A percentile compares a stretch with the other conserved stretches of the same genome.
phyloP scores from a whole-genome alignment of 1,284 basidiomycete species.

The Chalciporus sp. region DNA sequence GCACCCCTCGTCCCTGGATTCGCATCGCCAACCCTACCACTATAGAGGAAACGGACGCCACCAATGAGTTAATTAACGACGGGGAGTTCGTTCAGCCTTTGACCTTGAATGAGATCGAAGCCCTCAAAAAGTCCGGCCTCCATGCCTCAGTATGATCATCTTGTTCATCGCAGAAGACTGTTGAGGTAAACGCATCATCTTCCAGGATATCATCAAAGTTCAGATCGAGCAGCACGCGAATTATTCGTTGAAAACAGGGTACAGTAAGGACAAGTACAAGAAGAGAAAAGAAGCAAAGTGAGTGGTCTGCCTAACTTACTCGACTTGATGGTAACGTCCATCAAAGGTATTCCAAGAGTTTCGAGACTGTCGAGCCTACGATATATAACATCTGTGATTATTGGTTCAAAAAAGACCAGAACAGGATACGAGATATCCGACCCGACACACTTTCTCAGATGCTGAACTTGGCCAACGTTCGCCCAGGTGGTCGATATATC shows the following conservation, averaged over 20 bases:
- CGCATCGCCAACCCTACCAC: slow-evolving; percentile 10
- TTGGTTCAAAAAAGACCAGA: slow-evolving; percentile 84
- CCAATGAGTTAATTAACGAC: slow-evolving; percentile 87
- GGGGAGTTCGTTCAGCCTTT: slow-evolving; percentile 78
- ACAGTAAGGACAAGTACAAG: slow-evolving; percentile 95
- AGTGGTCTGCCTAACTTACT: slow-evolving; percentile 23
- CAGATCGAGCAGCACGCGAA: slow-evolving; percentile 92
- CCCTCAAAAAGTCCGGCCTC: slow-evolving; percentile 74
- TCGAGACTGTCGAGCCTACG: slow-evolving; percentile 89
- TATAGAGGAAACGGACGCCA: slow-evolving; percentile 87
- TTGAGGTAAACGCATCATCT: slow-evolving; percentile 13
- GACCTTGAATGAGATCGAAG: slow-evolving; percentile 79
- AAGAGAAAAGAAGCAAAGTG: slow-evolving; percentile 95
- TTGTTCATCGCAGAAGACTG: slow-evolving; percentile 4
- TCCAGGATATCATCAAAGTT: slow-evolving; percentile 87
- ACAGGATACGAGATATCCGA: slow-evolving; percentile 83
- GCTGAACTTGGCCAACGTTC: slow-evolving; percentile 80
- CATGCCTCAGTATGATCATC: slow-evolving; percentile 63
- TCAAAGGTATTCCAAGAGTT: slow-evolving; percentile 82
- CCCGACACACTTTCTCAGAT: slow-evolving; percentile 90
- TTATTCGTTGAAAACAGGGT: slow-evolving; percentile 92
- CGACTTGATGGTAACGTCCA: slow-evolving; percentile 9
- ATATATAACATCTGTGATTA: slow-evolving; percentile 88
- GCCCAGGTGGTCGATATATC: slow-evolving; percentile 86
- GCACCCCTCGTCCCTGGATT: not conserved